phyloP scores from a whole-genome alignment of 768 basidiomycete species.

The Lactarius pseudohatsudake region DNA sequence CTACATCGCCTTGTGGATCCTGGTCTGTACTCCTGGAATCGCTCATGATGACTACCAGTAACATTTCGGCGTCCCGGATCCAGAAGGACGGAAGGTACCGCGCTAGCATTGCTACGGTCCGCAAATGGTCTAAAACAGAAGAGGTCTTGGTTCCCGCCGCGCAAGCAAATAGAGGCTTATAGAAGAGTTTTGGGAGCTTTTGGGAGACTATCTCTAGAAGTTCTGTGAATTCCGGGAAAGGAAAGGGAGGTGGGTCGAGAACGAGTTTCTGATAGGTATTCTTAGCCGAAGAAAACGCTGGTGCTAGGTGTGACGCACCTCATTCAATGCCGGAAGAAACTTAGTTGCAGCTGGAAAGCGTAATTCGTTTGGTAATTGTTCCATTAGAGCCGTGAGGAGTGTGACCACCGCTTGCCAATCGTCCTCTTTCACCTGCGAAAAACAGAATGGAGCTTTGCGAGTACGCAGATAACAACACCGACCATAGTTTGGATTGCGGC shows the following conservation, averaged over 20 bases:
- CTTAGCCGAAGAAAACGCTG: background rate
- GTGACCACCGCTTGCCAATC: conserved; percentile 46
- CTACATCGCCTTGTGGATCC: conserved; percentile 27
- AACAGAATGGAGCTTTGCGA: conserved; percentile 2
- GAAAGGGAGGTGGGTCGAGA: conserved; percentile 51
- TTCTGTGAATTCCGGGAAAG: conserved; percentile 46
- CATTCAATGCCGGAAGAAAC: conserved; percentile 48
- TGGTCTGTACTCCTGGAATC: conserved; percentile 38
- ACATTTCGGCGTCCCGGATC: conserved; percentile 71
- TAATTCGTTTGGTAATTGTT: conserved; percentile 48
- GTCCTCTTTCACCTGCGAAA: conserved; percentile 39
- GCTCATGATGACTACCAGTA: conserved; percentile 65
- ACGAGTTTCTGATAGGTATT: conserved; percentile 44
- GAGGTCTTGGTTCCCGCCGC: conserved; percentile 62
- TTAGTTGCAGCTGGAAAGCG: conserved; percentile 42
- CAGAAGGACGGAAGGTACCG: conserved; percentile 62
- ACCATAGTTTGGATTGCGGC: conserved; percentile 19
- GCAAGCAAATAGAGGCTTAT: conserved; percentile 68
- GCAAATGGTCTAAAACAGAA: conserved; percentile 57
- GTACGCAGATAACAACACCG: background rate
- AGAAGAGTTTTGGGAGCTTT: conserved; percentile 61
- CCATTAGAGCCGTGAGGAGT: conserved; percentile 45
- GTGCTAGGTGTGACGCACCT: conserved; percentile 40
- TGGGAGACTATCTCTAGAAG: conserved; percentile 54
- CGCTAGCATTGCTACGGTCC: conserved; percentile 50